Evolutionary conservation across 1,139 yeast genomes (phyloP), one percentile per base, ranked within the genome.

Genomic region (Blastobotrys petasosporus): DNA sequence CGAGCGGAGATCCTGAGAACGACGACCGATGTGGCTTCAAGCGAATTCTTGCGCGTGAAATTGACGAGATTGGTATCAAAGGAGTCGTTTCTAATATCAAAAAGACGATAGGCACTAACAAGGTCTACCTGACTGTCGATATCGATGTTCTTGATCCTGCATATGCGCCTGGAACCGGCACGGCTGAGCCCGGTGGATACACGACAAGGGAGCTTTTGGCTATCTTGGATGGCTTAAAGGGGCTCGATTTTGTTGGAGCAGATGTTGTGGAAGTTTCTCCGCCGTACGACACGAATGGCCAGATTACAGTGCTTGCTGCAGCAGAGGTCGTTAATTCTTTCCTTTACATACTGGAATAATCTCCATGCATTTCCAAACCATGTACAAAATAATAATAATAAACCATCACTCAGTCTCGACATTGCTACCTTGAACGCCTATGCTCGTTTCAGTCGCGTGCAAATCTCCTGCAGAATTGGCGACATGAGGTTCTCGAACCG

Each of bases 131-230:
- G 12, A 77, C 85, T 5, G 81, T 84, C 35, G 94, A 84, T 61
- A 82, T 84, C 42, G 94, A 84, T 62, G 86, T 82, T 10, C 69
- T 84, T 53, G 94, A 84, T 61, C 92, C 94, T 1, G 88, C 82
- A 1, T 78, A 79, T 56, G 86, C 90, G 5, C 83, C 87, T 47
- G 94, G 92, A 0, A 84, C 94, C 1, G 94, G 94, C 4, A 84
- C 94, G 2, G 83, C 81, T 51, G 94, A 84, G 65, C 81, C 85
- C 1, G 94, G 94, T 47, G 94, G 94, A 46, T 76, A 83, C 73
- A 67, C 84, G 44, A 84, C 90, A 6, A 71, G 94, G 51, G 94
- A 84, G 60, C 70, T 84, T 48, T 69, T 82, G 49, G 70, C 78
- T 49, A 70, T 84, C 25, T 68, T 84, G 49, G 74, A 88, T 56